Percentiles rank a stretch among this genome's conserved stretches.
Evolutionary conservation across 148 eudicot species (phyloP).

Genomic region (Polygonum aviculare): DNA sequence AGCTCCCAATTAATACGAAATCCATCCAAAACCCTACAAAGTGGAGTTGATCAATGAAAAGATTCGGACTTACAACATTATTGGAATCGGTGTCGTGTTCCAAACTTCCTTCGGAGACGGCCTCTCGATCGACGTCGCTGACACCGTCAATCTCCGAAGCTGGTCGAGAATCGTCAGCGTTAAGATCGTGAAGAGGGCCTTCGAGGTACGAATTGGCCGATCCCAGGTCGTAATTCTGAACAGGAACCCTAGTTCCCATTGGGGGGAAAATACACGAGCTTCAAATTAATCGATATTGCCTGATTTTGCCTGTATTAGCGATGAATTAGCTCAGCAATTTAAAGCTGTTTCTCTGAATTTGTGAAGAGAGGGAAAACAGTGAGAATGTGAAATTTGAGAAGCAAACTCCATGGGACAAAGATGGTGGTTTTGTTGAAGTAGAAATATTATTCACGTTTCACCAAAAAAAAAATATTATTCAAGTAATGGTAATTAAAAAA

Average conservation of each 20-base stretch:
- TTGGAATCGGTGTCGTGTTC: slow-evolving; percentile 50
- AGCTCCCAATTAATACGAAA: background rate
- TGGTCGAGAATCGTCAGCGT: slow-evolving; percentile 31
- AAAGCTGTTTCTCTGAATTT: background rate
- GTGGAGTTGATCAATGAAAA: background rate
- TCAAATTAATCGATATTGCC: background rate
- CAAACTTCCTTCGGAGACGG: slow-evolving; percentile 35
- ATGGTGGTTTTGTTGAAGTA: no score
- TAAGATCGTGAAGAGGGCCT: slow-evolving; percentile 36
- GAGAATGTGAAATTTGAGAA: background rate
- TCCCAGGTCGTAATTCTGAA: slow-evolving; percentile 41
- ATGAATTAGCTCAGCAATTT: background rate
- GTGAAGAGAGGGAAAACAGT: background rate
- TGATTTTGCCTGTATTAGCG: background rate
- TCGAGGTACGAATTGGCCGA: slow-evolving; percentile 50
- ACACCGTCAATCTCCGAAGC: slow-evolving; percentile 28
- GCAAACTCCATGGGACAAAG: no score
- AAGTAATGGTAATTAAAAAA: no score
- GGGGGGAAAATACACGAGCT: background rate
- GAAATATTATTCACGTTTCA: no score
- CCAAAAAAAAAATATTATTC: no score
- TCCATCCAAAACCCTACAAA: background rate
- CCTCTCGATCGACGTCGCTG: slow-evolving; percentile 34
- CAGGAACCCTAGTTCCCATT: slow-evolving; percentile 63
- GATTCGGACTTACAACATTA: slow-evolving; percentile 40